Percentiles rank a stretch among this genome's conserved stretches.
Conservation (phyloP, 257 asterid species). For the Nicotiana tomentosiformis region DNA sequence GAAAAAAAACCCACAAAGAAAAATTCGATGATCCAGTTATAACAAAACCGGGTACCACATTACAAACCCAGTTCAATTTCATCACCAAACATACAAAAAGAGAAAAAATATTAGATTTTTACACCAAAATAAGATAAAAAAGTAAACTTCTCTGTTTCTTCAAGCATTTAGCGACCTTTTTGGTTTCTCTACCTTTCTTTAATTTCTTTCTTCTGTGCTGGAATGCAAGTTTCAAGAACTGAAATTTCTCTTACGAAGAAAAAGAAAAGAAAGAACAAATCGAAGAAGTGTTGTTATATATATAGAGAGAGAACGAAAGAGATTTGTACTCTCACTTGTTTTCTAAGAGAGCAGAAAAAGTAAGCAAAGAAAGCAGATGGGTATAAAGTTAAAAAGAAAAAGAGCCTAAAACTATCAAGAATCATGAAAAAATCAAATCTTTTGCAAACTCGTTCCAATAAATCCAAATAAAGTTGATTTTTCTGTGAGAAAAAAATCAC, state of each 20-base stretch:
- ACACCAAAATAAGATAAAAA: not conserved
- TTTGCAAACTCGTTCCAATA: not conserved
- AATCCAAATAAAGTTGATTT: not conserved
- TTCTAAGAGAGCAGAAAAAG: conserved; percentile 17
- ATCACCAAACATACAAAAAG: not conserved
- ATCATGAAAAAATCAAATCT: not conserved
- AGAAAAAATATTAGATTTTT: conserved; percentile 29
- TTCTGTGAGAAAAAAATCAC: not conserved
- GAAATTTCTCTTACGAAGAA: conserved; percentile 25
- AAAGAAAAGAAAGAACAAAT: not conserved
- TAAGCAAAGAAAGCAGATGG: not conserved
- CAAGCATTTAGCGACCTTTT: not conserved
- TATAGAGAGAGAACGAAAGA: conserved; percentile 1
- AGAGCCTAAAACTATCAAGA: not conserved
- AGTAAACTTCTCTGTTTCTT: not conserved
- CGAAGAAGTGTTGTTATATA: not conserved
- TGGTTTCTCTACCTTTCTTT: not conserved
- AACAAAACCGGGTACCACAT: not conserved
- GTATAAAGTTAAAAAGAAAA: not conserved
- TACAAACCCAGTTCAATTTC: not conserved
- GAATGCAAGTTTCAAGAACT: conserved; percentile 14
- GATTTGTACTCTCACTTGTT: conserved; percentile 16
- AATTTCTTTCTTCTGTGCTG: not conserved
- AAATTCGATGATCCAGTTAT: not conserved
- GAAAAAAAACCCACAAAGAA: not conserved